Evolutionary conservation across 2,329 filamentous ascomycete genomes (phyloP).

Genomic region (Alternaria sp.): DNA sequence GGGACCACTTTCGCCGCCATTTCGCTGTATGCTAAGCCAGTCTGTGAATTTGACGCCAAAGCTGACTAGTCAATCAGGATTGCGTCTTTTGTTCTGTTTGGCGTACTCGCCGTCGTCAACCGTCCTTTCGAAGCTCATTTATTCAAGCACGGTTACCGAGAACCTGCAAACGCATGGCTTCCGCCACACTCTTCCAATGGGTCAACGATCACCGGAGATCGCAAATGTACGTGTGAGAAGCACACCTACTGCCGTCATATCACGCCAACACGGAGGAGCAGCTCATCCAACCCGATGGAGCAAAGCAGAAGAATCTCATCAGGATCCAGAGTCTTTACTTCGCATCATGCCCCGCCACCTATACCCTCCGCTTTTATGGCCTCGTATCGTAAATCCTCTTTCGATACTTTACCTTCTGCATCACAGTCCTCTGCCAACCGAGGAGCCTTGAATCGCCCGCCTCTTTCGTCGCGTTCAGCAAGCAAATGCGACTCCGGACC

Average conservation of each 20-base stretch:
- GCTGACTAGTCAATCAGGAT: constrained; percentile 26
- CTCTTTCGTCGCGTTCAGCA: constrained; percentile 25
- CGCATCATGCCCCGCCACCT: constrained; percentile 36
- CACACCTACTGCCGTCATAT: constrained; percentile 3
- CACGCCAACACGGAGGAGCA: constrained; percentile 25
- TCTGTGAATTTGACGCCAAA: neutral
- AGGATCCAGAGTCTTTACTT: constrained; percentile 36
- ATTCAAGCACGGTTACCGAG: constrained; percentile 32
- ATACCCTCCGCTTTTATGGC: constrained; percentile 31
- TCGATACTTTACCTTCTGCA: constrained; percentile 16
- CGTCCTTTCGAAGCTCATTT: constrained; percentile 49
- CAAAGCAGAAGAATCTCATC: constrained; percentile 25
- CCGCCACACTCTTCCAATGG: constrained; percentile 26
- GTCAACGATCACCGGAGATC: constrained; percentile 22
- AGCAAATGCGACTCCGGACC: constrained; percentile 27
- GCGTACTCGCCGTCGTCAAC: constrained; percentile 39
- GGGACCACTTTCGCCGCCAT: constrained; percentile 42
- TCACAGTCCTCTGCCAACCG: constrained; percentile 22
- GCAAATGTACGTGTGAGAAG: constrained; percentile 23
- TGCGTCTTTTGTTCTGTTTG: constrained; percentile 41
- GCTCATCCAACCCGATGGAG: constrained; percentile 28
- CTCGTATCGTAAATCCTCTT: constrained; percentile 19
- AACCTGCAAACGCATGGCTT: constrained; percentile 6
- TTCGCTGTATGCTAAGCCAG: constrained; percentile 35
- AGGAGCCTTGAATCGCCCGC: constrained; percentile 19